phyloP scores from a whole-genome alignment of 2,329 filamentous ascomycete species.

The Alternaria alternata region DNA sequence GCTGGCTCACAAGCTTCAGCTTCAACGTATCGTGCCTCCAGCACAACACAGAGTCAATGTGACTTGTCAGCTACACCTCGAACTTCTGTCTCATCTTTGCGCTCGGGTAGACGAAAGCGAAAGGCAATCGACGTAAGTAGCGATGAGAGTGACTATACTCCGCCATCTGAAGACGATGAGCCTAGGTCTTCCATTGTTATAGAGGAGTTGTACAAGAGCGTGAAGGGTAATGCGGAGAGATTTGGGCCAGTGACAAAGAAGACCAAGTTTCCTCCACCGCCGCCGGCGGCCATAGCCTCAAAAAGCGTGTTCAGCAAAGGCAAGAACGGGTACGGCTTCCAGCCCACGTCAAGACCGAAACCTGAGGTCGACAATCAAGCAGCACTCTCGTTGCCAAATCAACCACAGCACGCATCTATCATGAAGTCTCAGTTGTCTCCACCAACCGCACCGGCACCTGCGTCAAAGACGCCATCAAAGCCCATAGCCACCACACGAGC shows the following conservation, averaged over 20 bases:
- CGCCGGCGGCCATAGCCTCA: neutral
- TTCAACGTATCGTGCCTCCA: neutral
- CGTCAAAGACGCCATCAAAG: neutral
- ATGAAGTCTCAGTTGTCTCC: neutral
- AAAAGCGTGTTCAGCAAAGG: constrained; percentile 2
- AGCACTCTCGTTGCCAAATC: neutral
- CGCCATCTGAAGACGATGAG: constrained; percentile 11
- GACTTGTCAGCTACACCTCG: constrained; percentile 8
- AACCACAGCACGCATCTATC: neutral
- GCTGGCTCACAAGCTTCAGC: constrained; percentile 13
- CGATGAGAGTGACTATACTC: constrained; percentile 14
- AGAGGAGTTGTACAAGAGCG: neutral
- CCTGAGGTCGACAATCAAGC: neutral
- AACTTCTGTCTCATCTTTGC: neutral
- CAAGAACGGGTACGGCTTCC: constrained; percentile 18
- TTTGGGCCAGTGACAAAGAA: neutral
- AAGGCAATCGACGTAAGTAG: constrained; percentile 13
- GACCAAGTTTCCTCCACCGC: neutral
- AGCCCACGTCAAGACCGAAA: neutral
- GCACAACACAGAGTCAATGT: neutral
- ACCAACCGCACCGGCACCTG: neutral
- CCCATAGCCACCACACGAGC: neutral
- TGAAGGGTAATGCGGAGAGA: neutral
- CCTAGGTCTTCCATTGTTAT: neutral
- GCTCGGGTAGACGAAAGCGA: constrained; percentile 11